Conservation (phyloP, 192 early-diverging fungal species). For the Pilobolus umbonatus region DNA sequence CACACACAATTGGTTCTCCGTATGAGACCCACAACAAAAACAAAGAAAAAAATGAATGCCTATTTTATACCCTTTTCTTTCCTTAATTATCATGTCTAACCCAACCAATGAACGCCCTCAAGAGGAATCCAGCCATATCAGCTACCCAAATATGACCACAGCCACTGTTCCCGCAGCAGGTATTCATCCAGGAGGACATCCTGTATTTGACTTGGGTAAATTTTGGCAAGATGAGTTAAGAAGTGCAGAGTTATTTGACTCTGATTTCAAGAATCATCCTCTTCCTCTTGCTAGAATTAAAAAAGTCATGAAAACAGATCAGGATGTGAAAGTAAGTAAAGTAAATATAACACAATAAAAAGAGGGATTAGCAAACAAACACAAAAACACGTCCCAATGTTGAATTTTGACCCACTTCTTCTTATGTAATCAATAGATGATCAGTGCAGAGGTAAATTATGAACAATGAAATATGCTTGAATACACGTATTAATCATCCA, state of each 20-base stretch:
- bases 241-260: conserved; percentile 57
- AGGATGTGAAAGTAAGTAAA: conserved; percentile 78
- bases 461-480: not conserved
- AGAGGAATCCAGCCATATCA: too few species aligned
- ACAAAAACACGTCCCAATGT: not conserved
- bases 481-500: too few species aligned
- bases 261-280: conserved; percentile 88
- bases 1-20: too few species aligned
- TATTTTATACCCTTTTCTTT: too few species aligned
- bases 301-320: conserved; percentile 98
- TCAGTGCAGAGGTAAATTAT: conserved; percentile 49
- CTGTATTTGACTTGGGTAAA: conserved; percentile 39
- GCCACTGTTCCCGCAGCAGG: too few species aligned
- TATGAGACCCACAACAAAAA: too few species aligned
- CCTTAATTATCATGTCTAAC: too few species aligned
- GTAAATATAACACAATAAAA: too few species aligned
- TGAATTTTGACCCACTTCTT: conserved; percentile 1
- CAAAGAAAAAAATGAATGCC: too few species aligned
- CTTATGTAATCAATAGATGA: conserved; percentile 41
- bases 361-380: too few species aligned
- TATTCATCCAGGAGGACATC: conserved; percentile 31
- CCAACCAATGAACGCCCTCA: too few species aligned
- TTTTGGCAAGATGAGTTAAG: conserved; percentile 72
- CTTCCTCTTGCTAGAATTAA: conserved; percentile 94
- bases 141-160: too few species aligned